phyloP scores from a whole-genome alignment of 805 yeast species.

The Vanderwaltozyma tropicalis region DNA sequence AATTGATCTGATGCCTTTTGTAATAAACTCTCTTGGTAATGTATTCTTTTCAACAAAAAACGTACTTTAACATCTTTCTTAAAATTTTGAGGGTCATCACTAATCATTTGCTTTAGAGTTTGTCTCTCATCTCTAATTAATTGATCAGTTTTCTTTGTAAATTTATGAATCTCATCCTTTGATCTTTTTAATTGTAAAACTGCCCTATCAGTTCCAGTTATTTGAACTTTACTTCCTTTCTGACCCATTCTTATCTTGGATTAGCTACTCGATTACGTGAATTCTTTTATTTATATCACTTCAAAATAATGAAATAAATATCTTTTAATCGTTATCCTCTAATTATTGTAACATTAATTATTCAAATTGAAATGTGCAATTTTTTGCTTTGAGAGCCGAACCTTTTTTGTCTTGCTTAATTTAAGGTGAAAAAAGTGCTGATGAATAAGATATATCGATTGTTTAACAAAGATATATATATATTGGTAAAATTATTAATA shows the following conservation, averaged over 20 bases:
- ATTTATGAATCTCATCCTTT: constrained; percentile 71
- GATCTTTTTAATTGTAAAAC: constrained; percentile 79
- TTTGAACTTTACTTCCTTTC: constrained; percentile 40
- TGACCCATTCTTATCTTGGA: too few relatives aligned
- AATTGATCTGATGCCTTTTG: constrained; percentile 67
- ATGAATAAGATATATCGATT: too few relatives aligned
- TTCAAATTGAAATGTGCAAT: too few relatives aligned
- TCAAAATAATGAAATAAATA: too few relatives aligned
- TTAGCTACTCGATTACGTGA: too few relatives aligned
- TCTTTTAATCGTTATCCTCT: too few relatives aligned
- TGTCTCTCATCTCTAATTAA: constrained; percentile 52
- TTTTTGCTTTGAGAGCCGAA: too few relatives aligned
- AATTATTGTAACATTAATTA: neutral
- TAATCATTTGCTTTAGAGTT: constrained; percentile 23
- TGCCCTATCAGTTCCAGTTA: constrained; percentile 80
- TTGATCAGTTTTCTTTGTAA: constrained; percentile 41
- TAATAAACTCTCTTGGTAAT: constrained; percentile 70
- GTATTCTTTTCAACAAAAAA: constrained; percentile 60
- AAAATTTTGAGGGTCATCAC: constrained; percentile 35
- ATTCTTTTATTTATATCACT: too few relatives aligned
- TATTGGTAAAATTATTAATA: too few relatives aligned
- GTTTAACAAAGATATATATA: too few relatives aligned
- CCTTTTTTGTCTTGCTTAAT: too few relatives aligned
- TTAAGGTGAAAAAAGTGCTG: too few relatives aligned
- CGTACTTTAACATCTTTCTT: constrained; percentile 46